Base-by-base conservation (phyloP, 306 rosid genomes). In the Rosa lucieae region DNA sequence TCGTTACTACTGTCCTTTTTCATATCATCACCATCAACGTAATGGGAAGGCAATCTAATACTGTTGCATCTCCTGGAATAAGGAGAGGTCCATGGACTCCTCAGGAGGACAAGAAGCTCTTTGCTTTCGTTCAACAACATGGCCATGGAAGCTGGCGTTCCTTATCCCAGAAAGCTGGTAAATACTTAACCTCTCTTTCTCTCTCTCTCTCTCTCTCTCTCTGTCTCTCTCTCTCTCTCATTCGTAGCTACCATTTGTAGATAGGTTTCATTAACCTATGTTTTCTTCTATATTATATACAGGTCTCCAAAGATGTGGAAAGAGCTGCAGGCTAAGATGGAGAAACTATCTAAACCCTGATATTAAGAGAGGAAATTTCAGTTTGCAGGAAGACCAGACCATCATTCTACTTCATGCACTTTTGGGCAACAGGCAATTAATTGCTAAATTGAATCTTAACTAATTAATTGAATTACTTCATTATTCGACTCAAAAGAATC, bases 131-230 rank as follows among this genome's bases (percentile, higher is more conserved):
- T 35, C 47, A 72, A 10, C 37, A 62, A 32, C 78, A 82, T 29
- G 81, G 82, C 70, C 78, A 72, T 40, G 75, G 81, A 15, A 70
- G 81, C 63, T 82, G 81, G 78, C 32, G 75, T 40, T 10, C 29
- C 47, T 32, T 71, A 61, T 75, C 81, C 44, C 78, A 43, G 68
- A 82, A 53, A 63, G 78, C 85, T 58, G 84, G 84, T 76, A 42
- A 1, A 2, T n/a, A 18, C 58, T 13, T 1, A 0, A 8, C 12
- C 5, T 51, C 8, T 51, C 58, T 52, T 20, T 43, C 47, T n/a
- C 20, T 9, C 10, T 8, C 29, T 13, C 2, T 29, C 11, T 32
- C 10, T 15, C 58, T 32, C 58, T 52, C 56, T 13, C 55, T 49
- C 55, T 17, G n/a, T n/a, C n/a, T n/a, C n/a, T n/a, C n/a, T n/a